phyloP scores from a whole-genome alignment of 352 stramenopile genomes.

The Phytophthora uliginosa region DNA sequence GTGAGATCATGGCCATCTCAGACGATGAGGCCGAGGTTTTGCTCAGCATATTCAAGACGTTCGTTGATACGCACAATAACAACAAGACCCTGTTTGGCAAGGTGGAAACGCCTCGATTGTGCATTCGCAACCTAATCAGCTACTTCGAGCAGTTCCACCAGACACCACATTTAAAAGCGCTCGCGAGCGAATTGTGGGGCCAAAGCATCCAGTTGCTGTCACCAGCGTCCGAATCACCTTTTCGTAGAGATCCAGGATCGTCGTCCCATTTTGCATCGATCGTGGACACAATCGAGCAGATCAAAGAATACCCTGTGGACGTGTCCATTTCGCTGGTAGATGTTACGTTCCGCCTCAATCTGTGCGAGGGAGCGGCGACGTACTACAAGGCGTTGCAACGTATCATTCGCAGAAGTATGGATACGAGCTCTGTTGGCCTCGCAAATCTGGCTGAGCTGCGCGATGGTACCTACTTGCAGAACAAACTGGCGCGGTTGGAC shows the following conservation, averaged over 20 bases:
- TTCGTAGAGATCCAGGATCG: slow-evolving; percentile 9
- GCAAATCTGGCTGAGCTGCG: slow-evolving; percentile 66
- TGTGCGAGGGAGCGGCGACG: slow-evolving; percentile 63
- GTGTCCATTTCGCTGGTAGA: slow-evolving; percentile 75
- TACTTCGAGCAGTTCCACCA: slow-evolving; percentile 75
- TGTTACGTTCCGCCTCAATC: slow-evolving; percentile 70
- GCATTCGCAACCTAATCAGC: slow-evolving; percentile 70
- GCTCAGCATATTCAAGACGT: slow-evolving; percentile 58
- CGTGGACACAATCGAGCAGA: slow-evolving; percentile 59
- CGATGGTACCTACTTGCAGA: slow-evolving; percentile 68
- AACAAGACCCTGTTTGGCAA: slow-evolving; percentile 66
- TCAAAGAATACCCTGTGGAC: slow-evolving; percentile 78
- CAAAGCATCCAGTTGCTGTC: slow-evolving; percentile 60
- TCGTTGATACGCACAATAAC: slow-evolving; percentile 56
- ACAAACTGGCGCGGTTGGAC: slow-evolving; percentile 62
- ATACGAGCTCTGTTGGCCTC: slow-evolving; percentile 65
- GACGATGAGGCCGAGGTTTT: slow-evolving; percentile 62
- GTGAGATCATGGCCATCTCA: slow-evolving; percentile 57
- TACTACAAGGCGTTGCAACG: slow-evolving; percentile 73
- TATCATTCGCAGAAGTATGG: slow-evolving; percentile 75
- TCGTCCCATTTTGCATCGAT: slow-evolving; percentile 40
- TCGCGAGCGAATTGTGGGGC: slow-evolving; percentile 66
- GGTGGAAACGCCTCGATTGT: slow-evolving; percentile 51
- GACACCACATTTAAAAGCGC: slow-evolving; percentile 51
- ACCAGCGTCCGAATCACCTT: slow-evolving; percentile 34